A percentile compares a stretch with the other conserved stretches of the same genome.
Evolutionary conservation across 805 yeast genomes (phyloP).

Genomic region (Candida easanensis): DNA sequence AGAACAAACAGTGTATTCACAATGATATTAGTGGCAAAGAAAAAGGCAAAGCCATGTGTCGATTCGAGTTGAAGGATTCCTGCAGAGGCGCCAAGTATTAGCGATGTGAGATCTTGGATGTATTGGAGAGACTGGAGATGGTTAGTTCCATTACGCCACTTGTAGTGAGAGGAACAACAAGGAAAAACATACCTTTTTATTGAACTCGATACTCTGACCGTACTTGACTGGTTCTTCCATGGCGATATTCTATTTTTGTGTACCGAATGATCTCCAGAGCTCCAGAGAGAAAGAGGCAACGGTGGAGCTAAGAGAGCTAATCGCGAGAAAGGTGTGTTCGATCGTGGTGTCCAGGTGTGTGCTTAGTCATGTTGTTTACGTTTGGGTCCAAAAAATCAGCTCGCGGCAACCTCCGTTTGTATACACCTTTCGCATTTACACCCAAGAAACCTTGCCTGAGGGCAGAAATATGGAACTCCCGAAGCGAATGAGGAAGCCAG

Average conservation of each 20-base stretch:
- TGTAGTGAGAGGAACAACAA: not conserved
- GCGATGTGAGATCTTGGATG: constrained; percentile 25
- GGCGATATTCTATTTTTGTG: not conserved
- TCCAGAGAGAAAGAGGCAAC: no score
- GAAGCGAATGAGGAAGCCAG: constrained; percentile 25
- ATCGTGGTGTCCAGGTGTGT: not conserved
- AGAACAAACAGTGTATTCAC: constrained; percentile 12
- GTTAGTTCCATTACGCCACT: constrained; percentile 2
- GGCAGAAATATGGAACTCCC: constrained; percentile 8
- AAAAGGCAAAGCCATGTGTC: constrained; percentile 21
- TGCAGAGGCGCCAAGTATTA: constrained; percentile 22
- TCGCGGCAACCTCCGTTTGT: not conserved
- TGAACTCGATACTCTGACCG: constrained; percentile 17
- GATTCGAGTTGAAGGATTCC: constrained; percentile 27
- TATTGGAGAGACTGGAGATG: constrained; percentile 19
- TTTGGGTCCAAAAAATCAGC: not conserved
- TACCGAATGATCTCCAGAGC: no score
- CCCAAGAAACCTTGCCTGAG: not conserved
- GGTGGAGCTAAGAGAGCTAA: no score
- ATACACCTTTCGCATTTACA: not conserved
- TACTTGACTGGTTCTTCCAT: constrained; percentile 26
- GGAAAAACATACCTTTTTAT: constrained; percentile 13
- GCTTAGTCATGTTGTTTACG: not conserved
- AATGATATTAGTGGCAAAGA: constrained; percentile 7
- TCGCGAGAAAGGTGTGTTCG: no score